Base-by-base conservation (phyloP, 345 rosid species). In the Streptanthus diversifolius region DNA sequence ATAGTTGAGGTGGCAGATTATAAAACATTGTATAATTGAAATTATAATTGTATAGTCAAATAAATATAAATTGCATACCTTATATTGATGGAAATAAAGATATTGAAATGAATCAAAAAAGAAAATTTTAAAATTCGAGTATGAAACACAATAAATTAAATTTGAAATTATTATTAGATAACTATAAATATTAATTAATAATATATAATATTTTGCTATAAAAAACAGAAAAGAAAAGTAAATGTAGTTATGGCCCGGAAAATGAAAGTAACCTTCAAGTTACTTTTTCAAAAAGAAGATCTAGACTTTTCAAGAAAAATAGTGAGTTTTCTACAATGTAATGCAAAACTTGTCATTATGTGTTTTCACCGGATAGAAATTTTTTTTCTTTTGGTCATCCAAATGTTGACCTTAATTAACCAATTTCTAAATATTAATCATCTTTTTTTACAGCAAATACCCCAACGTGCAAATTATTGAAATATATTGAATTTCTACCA, bases 311-410 rank as follows among this genome's bases (percentile, higher is more conserved):
- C 30, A 77, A 77, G 0, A 77, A 77, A 1, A 60, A 77, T 4
- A 58, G 80, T 66, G 80, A 77, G 5, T 58, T 77, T 51, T 77
- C 52, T 7, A 77, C 69, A 40, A 39, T 77, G 77, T 66, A 63
- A n/a, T 71, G 73, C 45, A n/a, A 44, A 77, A 36, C 7, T 77
- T 2, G 65, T 43, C 8, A 18, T 66, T 8, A 44, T 77, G 58
- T 77, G 8, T 71, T 57, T 0, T 77, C 77, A 8, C 72, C 80
- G 0, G 35, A 67, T 47, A 10, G 54, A 15, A 88, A 88, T 77
- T 74, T 80, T 5, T 87, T 80, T 73, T 84, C 89, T 45, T 88
- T 87, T 24, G 90, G 89, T 7, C 85, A 88, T 68, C 87, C 87
- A 7, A 47, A 68, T 8, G 88, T 84, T 10, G 83, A 88, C 4